phyloP scores from a whole-genome alignment of 73 alveolate genomes.

The Paramecium sonneborni region DNA sequence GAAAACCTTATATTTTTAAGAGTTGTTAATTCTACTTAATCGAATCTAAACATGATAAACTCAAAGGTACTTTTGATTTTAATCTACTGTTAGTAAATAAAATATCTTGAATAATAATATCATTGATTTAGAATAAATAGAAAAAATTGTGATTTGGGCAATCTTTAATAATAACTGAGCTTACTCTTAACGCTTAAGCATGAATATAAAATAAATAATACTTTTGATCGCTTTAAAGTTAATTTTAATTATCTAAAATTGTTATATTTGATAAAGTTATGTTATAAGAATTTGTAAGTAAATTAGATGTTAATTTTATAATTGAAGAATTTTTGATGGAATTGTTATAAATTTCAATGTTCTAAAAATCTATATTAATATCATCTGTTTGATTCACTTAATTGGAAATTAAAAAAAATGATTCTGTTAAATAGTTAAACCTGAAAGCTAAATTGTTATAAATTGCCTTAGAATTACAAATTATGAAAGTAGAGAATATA shows the following conservation, averaged over 20 bases:
- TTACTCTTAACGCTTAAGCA: not conserved
- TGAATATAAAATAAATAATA: not conserved
- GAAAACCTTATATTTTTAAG: not conserved
- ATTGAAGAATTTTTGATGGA: not conserved
- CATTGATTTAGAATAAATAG: not conserved
- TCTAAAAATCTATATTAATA: not conserved
- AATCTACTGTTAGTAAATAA: not conserved
- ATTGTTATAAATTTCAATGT: not conserved
- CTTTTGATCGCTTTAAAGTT: not conserved
- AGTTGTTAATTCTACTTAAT: not conserved
- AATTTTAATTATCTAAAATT: not conserved
- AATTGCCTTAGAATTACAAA: not conserved
- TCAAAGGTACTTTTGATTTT: not conserved
- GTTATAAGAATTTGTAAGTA: not conserved
- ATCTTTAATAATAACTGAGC: not conserved
- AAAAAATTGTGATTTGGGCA: not conserved
- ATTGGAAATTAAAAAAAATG: not conserved
- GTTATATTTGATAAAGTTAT: not conserved
- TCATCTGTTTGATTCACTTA: not conserved
- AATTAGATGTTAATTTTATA: not conserved
- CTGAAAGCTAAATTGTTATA: not conserved
- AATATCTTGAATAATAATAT: not conserved
- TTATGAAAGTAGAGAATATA: not conserved
- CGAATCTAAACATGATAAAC: not conserved
- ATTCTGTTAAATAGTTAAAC: not conserved